Conservation (phyloP, 176 grass and related monocot genomes). For the Ensete glaucum region DNA sequence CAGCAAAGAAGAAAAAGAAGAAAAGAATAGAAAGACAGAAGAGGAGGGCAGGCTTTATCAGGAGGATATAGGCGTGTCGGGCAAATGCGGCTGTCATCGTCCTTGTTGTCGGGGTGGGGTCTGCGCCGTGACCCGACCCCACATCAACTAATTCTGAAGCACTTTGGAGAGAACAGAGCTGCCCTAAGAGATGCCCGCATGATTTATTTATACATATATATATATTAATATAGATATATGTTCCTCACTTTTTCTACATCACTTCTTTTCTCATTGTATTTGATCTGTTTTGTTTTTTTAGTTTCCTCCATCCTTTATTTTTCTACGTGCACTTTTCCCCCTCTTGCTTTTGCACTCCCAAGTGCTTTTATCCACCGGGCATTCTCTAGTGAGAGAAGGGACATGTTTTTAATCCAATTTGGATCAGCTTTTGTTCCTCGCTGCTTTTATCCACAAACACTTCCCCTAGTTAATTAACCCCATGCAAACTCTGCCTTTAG, state of each 20-base stretch:
- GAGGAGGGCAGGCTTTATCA: constrained; percentile 16
- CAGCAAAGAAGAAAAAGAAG: neutral
- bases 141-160: neutral
- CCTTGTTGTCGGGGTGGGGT: constrained; percentile 16
- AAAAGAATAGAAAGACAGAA: neutral
- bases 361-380: too few relatives aligned
- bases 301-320: neutral
- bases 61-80: constrained; percentile 11
- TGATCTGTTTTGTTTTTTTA: too few relatives aligned
- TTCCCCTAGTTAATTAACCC: too few relatives aligned
- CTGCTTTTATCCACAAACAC: too few relatives aligned
- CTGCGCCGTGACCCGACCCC: neutral
- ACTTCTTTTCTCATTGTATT: neutral
- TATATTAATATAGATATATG: neutral
- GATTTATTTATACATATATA: neutral
- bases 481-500: too few relatives aligned
- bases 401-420: too few relatives aligned
- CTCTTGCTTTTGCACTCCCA: too few relatives aligned
- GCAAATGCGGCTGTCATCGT: constrained; percentile 18
- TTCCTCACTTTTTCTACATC: neutral
- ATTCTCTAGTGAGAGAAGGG: too few relatives aligned
- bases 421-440: too few relatives aligned
- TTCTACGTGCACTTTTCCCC: neutral
- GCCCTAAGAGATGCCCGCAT: constrained; percentile 15
- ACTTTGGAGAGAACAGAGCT: neutral